Evolutionary conservation across 331 rosid species (phyloP), one percentile per base, ranked within the genome.

Genomic region (Cydonia oblonga): DNA sequence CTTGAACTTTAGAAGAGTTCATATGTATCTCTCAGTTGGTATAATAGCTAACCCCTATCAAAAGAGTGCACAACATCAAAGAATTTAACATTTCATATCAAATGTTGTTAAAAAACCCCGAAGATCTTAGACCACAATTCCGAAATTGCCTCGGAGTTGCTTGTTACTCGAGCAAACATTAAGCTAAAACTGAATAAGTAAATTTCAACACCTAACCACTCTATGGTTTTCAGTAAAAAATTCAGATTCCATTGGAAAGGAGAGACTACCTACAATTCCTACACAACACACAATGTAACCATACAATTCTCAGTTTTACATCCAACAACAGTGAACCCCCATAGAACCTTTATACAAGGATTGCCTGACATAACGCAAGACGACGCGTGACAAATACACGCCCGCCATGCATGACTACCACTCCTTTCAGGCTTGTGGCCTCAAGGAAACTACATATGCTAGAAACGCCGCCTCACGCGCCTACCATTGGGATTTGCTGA

Each of bases 401-500:
- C 60, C 13, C 6, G 30, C 69, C 70, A 75, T 33, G 8, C 74
- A 59, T 65, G 67, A 35, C 72, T 59, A n/a, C 33, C 63, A 70
- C 70, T 32, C 72, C 69, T 83, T 75, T 29, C 30, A 71, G 68
- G 70, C 70, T 64, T 67, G 81, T 15, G 30, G 56, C 75, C 54
- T 75, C 70, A 38, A 66, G 66, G 78, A 61, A 52, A 52, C 54
- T 68, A 42, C 28, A 65, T 26, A 64, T n/a, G 57, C 77, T 85
- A 90, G 24, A 80, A 70, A 32, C 95, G 87, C 84, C 90, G 84
- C 83, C 95, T 82, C 69, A 83, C 5, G n/a, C 93, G 93, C 86
- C 95, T 81, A 65, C 81, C 85, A 64, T 79, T 86, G 35, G 92
- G 95, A 81, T 85, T 83, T 3, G 70, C 83, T 25, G 89, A 88